phyloP scores from a whole-genome alignment of 2,329 filamentous ascomycete genomes.

The Sporothrix globosa region DNA sequence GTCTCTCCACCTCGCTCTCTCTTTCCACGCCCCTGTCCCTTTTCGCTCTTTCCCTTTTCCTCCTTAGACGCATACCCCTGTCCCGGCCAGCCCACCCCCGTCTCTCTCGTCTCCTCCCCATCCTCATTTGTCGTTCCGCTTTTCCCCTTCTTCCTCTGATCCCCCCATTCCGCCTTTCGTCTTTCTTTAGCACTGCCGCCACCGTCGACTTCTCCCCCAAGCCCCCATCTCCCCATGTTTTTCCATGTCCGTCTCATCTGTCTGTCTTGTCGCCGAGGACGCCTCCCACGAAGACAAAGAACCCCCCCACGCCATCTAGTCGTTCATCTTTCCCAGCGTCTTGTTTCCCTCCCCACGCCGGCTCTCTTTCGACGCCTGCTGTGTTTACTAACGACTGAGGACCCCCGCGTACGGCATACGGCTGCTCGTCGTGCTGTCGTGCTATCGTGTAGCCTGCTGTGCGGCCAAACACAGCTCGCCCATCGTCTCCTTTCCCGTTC shows the following conservation, averaged over 20 bases:
- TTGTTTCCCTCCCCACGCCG: slow-evolving; percentile 18
- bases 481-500: neutral
- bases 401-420: neutral
- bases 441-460: neutral
- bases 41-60: neutral
- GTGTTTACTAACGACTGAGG: neutral
- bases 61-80: neutral
- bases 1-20: neutral
- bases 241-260: neutral
- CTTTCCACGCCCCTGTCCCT: neutral
- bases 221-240: slow-evolving; percentile 22
- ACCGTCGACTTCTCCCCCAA: neutral
- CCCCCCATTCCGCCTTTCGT: slow-evolving; percentile 12
- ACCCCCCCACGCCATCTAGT: slow-evolving; percentile 10
- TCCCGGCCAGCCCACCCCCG: neutral
- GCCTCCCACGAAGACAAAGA: slow-evolving; percentile 10
- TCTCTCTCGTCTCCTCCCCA: neutral
- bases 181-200: slow-evolving; percentile 10
- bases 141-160: neutral
- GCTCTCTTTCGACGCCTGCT: slow-evolving; percentile 6
- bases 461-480: neutral
- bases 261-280: neutral
- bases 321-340: neutral
- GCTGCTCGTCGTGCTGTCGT: neutral
- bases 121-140: neutral